Base-by-base conservation (phyloP, 2,329 filamentous ascomycete genomes). In the Beauveria sp. region DNA sequence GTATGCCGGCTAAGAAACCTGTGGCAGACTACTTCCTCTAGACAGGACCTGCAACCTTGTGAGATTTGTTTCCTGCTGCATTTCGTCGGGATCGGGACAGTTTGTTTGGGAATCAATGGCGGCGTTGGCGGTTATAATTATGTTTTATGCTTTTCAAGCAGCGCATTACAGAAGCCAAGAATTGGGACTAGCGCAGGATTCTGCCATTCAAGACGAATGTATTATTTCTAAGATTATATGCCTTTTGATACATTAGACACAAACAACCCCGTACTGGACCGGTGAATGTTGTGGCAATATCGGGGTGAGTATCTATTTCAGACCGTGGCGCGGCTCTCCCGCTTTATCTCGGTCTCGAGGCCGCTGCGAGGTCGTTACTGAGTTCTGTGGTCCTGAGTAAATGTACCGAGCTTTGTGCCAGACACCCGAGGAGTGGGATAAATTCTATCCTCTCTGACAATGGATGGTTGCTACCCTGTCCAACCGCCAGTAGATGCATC, bases 1-100 rank as follows among this genome's bases (percentile, higher is more conserved):
- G 95, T 5, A 99, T 99, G 95, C 95, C 95, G 63, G 95, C 95
- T 3, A 99, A 99, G 83, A 98, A 98, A 76, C 95, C 95, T 3
- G 91, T 96, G 58, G 92, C 92, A 16, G 93, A 98, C 77, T 99
- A 98, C 79, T 99, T 99, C 75, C 79, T 99, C 75, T 87, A 73
- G 74, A 45, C 24, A 5, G 5, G 1, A 10, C 22, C 26, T 20
- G 24, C n/a, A 24, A 4, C 10, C 24, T 14, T 28, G 12, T 28
- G 22, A 10, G 30, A 14, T 43, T 7, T 50, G n/a, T 46, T 49
- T 28, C n/a, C 20, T 40, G 45, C 28, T 26, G 20, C 30, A 42
- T 50, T 24, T 42, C 30, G 16, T 28, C 14, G 45, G 55, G 55
- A 42, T 20, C 8, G 16, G 45, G 16, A 10, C 46, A 42, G 34